Evolutionary conservation across 331 rosid genomes (phyloP), one percentile per base, ranked within the genome.

Genomic region (Cucumis variabilis): DNA sequence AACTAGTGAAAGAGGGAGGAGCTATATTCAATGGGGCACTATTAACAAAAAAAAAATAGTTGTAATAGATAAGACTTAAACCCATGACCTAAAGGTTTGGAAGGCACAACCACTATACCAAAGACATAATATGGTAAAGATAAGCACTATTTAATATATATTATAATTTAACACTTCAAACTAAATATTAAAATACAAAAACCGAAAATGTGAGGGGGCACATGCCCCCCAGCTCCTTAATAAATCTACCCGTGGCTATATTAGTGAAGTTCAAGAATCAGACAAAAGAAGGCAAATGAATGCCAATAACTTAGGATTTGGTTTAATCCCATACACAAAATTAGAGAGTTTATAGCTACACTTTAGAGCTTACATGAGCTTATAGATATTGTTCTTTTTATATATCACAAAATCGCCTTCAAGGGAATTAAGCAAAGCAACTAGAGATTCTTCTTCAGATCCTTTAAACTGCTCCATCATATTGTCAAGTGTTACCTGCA

Each of bases 321-420:
- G 58, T 74, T 74, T 41, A 20, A 9, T 74, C 58, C 58, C 14
- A 75, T 75, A 8, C 20, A 75, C 23, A 78, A 21, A 7, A 19
- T 28, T 16, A 55, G 85, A 28, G 69, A 27, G 27, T 80, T 58
- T 80, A 80, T 17, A 20, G 48, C 20, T 1, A 53, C 19, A 24
- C 3, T 80, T 80, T 80, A 55, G 19, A 27, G 44, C 85, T 90
- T 90, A 94, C 96, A 96, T 58, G 58, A 90, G 88, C 93, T 88
- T 92, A 89, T 94, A 96, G 76, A 89, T 58, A 66, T 86, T 80
- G 19, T 93, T 91, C 88, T 94, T 96, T 82, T 71, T 92, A 86
- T 90, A 94, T 85, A 96, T 93, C 17, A 86, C 68, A 92, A 96
- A 96, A 68, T 95, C 95, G 81, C 91, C 63, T 88, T 96, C 96